phyloP scores from a whole-genome alignment of 1,284 basidiomycete species.

The Boletus sp. region DNA sequence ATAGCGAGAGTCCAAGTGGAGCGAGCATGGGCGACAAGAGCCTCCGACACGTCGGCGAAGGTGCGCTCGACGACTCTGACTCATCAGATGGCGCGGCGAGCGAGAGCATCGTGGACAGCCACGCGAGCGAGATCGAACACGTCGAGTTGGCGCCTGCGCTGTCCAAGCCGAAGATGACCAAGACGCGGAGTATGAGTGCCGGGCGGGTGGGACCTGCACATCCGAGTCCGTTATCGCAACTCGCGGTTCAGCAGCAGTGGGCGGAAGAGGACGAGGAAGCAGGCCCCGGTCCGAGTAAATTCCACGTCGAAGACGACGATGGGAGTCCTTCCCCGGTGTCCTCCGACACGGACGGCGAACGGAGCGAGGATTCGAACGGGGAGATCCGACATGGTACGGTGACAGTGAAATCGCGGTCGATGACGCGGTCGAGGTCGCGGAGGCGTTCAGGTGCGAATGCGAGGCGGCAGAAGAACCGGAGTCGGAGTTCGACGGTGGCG shows the following conservation, averaged over 20 bases:
- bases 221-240: slow-evolving; percentile 63
- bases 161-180: slow-evolving; percentile 23
- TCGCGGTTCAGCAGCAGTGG: slow-evolving; percentile 52
- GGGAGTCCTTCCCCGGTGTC: slow-evolving; percentile 48
- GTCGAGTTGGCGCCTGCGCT: not conserved
- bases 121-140: slow-evolving; percentile 24
- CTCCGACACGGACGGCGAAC: slow-evolving; percentile 50
- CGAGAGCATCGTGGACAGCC: slow-evolving; percentile 32
- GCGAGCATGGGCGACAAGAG: slow-evolving; percentile 41
- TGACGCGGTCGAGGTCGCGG: slow-evolving; percentile 17
- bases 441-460: slow-evolving; percentile 13
- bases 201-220: slow-evolving; percentile 36
- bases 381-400: not conserved
- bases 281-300: not conserved
- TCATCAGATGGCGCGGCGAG: slow-evolving; percentile 46
- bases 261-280: slow-evolving; percentile 38
- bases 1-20: slow-evolving; percentile 29
- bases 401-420: slow-evolving; percentile 8
- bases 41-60: slow-evolving; percentile 67
- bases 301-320: slow-evolving; percentile 40
- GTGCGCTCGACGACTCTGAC: slow-evolving; percentile 73
- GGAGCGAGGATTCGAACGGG: slow-evolving; percentile 30
- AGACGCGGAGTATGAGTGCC: slow-evolving; percentile 29
- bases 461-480: slow-evolving; percentile 37
- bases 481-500: slow-evolving; percentile 61